These are phyloP conservation scores for Bipolaris sorokiniana DNA, from an alignment of 2,329 filamentous ascomycete species.

Conservation along the genomic window DNA sequence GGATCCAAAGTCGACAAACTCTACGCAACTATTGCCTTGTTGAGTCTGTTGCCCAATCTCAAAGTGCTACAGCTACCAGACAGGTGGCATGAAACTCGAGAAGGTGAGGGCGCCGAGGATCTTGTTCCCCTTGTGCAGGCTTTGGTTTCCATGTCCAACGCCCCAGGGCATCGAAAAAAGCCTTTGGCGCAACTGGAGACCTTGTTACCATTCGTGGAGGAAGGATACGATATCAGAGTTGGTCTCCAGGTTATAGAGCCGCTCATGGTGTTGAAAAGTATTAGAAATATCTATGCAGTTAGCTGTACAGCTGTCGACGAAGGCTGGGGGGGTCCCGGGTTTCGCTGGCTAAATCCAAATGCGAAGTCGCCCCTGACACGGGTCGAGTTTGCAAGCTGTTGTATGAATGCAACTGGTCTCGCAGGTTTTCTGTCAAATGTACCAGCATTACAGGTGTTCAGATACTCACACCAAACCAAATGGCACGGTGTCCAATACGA, in stretches of 20 bases:
- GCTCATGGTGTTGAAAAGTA: constrained; percentile 33
- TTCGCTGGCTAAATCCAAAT: constrained; percentile 34
- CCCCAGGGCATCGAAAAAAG: constrained; percentile 6
- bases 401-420: constrained; percentile 40
- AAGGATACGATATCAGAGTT: constrained; percentile 39
- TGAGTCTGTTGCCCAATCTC: constrained; percentile 40
- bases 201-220: constrained; percentile 39
- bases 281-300: constrained; percentile 41
- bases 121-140: constrained; percentile 27
- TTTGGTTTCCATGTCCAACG: constrained; percentile 27
- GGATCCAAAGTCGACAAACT: constrained; percentile 22
- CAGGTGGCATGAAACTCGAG: constrained; percentile 35
- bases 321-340: constrained; percentile 37
- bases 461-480: constrained; percentile 45
- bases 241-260: constrained; percentile 38
- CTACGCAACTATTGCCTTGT: constrained; percentile 33
- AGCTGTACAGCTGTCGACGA: constrained; percentile 43
- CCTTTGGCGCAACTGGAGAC: constrained; percentile 35
- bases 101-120: constrained; percentile 22
- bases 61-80: constrained; percentile 36
- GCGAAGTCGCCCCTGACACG: constrained; percentile 32
- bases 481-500: constrained; percentile 41
- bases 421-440: constrained; percentile 33
- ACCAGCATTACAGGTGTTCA: constrained; percentile 35
- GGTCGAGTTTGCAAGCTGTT: constrained; percentile 41